Base-by-base conservation (phyloP, 2,329 filamentous ascomycete genomes). In the Thermothelomyces thermophilus region DNA sequence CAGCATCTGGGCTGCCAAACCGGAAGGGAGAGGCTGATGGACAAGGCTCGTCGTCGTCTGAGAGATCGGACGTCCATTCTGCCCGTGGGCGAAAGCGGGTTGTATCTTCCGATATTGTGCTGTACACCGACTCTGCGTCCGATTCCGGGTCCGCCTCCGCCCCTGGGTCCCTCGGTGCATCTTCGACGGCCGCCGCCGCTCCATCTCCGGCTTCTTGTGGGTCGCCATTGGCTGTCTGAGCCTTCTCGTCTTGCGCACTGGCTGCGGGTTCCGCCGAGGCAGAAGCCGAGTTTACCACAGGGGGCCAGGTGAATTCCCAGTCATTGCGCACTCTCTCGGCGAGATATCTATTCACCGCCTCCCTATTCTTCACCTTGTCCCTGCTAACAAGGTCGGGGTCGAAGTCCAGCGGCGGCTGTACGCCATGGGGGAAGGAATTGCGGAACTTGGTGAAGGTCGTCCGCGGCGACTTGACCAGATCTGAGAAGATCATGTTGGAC, bases 311-410 rank as follows among this genome's bases (percentile, higher is more conserved):
- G 59, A 82, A 84, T 0, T 69, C 66, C 82, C 81, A 85, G 60
- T 83, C 80, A 53, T 72, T 73, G 53, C 73, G 75, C 35, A 84
- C 68, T 56, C 74, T 78, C 19, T 73, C 70, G 2, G 68, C 65
- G 1, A 85, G 66, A 56, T 76, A 77, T 44, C 70, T 74, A 59
- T 71, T 77, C 31, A 84, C 75, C 11, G 81, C 81, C 35, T 81
- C 77, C 61, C 83, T 84, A 58, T 82, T 78, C 66, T 76, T 81
- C 22, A 65, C 54, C 63, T 83, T 83, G 62, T 84, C 81, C 60
- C 72, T 76, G 62, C 77, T 82, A 43, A 81, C 65, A 5, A 84
- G 70, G 60, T 84, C 81, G 17, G 77, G 72, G 53, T 83, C 76
- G 58, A 80, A 77, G 58, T 81, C 70, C 37, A 67, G 48, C 60